phyloP scores from a whole-genome alignment of 169 alveolate genomes.

The Amoebophrya sp. region DNA sequence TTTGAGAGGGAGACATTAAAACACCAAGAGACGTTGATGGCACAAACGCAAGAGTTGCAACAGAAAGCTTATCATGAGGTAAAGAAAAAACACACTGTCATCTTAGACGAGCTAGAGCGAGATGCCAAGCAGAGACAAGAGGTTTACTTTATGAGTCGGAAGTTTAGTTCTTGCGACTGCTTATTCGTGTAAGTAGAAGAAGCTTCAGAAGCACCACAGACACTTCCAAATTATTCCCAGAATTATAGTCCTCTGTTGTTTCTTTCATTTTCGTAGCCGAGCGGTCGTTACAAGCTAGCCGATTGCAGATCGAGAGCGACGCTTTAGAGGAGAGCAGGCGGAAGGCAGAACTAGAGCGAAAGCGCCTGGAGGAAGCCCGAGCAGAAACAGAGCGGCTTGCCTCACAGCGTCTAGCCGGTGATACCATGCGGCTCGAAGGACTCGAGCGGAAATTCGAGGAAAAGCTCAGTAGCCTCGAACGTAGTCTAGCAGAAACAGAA shows the following conservation, averaged over 20 bases:
- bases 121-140: not conserved
- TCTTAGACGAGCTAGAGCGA: not conserved
- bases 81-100: not conserved
- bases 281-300: not conserved
- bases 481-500: not conserved
- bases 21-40: not conserved
- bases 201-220: too few relatives aligned
- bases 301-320: not conserved
- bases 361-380: not conserved
- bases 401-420: too few relatives aligned
- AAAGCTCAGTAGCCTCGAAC: not conserved
- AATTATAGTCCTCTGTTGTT: too few relatives aligned
- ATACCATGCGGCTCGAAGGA: not conserved
- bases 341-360: not conserved
- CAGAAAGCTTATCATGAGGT: not conserved
- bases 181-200: too few relatives aligned
- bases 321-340: not conserved
- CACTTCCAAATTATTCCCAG: too few relatives aligned
- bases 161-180: too few relatives aligned
- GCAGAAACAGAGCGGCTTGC: not conserved
- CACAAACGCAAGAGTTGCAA: not conserved
- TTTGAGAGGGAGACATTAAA: not conserved
- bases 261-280: not conserved
- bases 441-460: not conserved
- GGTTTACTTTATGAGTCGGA: too few relatives aligned